Evolutionary conservation across 2,329 filamentous ascomycete genomes (phyloP).

Genomic region (Myriangium duriaei): DNA sequence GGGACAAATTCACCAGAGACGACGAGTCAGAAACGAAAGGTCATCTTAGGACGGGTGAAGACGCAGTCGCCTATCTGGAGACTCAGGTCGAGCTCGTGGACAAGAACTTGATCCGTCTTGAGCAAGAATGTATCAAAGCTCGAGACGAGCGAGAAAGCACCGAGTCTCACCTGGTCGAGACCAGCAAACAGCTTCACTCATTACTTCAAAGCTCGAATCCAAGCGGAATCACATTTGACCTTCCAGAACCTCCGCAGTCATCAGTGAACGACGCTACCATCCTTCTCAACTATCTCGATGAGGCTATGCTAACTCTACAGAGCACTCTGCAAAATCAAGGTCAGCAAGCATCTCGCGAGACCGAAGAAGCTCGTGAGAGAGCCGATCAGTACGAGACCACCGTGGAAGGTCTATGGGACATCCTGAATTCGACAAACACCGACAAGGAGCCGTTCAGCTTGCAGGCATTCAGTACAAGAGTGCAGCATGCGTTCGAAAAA

Average conservation of each 20-base stretch:
- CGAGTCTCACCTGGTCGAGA: slow-evolving; percentile 12
- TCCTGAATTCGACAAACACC: slow-evolving; percentile 25
- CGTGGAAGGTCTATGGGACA: slow-evolving; percentile 40
- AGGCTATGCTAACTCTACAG: slow-evolving; percentile 36
- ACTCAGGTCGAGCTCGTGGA: slow-evolving; percentile 13
- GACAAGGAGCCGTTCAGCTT: slow-evolving; percentile 50
- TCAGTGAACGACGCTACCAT: slow-evolving; percentile 48
- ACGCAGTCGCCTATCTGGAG: slow-evolving; percentile 10
- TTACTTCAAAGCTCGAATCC: slow-evolving; percentile 29
- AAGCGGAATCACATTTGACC: slow-evolving; percentile 38
- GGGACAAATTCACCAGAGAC: slow-evolving; percentile 6
- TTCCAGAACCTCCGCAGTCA: slow-evolving; percentile 47
- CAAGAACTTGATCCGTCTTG: slow-evolving; percentile 10
- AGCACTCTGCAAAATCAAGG: slow-evolving; percentile 17
- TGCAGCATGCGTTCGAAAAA: slow-evolving; percentile 66
- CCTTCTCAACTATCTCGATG: slow-evolving; percentile 57
- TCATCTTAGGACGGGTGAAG: slow-evolving; percentile 7
- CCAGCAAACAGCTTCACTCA: slow-evolving; percentile 52
- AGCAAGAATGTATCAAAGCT: slow-evolving; percentile 11
- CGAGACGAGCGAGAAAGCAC: slow-evolving; percentile 14
- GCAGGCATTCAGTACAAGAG: slow-evolving; percentile 61
- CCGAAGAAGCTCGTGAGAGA: slow-evolving; percentile 23
- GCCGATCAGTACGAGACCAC: slow-evolving; percentile 44
- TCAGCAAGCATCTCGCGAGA: slow-evolving; percentile 14
- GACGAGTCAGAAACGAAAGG: slow-evolving; percentile 1